Base-by-base conservation (phyloP, 2,329 filamentous ascomycete genomes). In the Metarhizium rileyi region DNA sequence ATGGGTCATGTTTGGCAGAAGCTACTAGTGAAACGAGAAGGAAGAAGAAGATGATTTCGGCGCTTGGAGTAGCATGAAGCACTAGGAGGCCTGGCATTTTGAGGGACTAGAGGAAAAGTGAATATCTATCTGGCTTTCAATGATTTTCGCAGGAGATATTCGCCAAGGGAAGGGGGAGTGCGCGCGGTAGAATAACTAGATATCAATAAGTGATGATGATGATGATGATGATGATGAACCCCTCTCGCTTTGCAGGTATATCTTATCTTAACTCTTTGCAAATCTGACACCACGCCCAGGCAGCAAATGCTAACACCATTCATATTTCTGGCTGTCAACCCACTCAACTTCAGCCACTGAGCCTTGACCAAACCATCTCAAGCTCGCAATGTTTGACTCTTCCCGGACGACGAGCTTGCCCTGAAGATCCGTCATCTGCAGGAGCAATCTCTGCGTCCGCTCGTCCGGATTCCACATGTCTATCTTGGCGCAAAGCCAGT, bases 1-100 rank as follows among this genome's bases (percentile, higher is more conserved):
- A 62, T 97, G 88, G 86, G 87, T 87, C 68, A 86, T 96, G 83
- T 97, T 96, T 69, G 91, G 91, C 61, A 77, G 86, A 71, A 85
- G 77, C 64, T 82, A 81, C 64, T 81, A 75, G 57, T 56, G 47
- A 53, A 40, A 25, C 18, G 26, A 35, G 12, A 28, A 28, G 27
- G 27, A 28, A 10, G 10, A 23, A 35, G 12, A 26, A 12, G 6
- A 49, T 26, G 27, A 33, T 45, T 50, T 30, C 12, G 43, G 48
- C 50, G 46, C 52, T 52, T 26, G 43, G 30, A 50, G 47, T 46
- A 42, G 46, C 22, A 49, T 44, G 38, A 36, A 33, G 42, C n/a
- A 38, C 33, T 44, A 38, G 45, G 28, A 9, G 45, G 46, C 26
- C 38, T 42, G 38, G 23, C 44, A 43, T 40, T 41, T n/a, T 28